phyloP scores from a whole-genome alignment of 306 rosid species.

The Prunus davidiana region DNA sequence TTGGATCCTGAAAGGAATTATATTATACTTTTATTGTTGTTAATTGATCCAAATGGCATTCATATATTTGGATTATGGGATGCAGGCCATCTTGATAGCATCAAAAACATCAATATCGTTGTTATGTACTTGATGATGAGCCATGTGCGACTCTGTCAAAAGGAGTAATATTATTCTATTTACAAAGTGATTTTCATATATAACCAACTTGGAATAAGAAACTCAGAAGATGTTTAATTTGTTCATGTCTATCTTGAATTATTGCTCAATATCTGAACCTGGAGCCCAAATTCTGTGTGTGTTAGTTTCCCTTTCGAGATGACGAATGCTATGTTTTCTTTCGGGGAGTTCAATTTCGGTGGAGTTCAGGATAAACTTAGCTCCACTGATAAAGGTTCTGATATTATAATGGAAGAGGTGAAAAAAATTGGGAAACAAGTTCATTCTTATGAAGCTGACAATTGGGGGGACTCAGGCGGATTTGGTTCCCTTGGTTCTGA shows the following conservation, averaged over 20 bases:
- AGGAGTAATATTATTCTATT: background rate
- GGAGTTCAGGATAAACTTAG: conserved; percentile 29
- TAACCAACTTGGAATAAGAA: background rate
- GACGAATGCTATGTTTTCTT: conserved; percentile 31
- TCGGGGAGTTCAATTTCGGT: conserved; percentile 16
- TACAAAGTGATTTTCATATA: background rate
- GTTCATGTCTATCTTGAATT: background rate
- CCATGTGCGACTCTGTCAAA: conserved; percentile 19
- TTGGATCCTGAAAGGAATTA: background rate
- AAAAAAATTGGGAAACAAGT: conserved; percentile 11
- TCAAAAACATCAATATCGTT: conserved; percentile 27
- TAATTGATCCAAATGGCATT: conserved; percentile 11
- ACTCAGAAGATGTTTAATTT: background rate
- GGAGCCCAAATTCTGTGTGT: background rate
- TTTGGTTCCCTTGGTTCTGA: conserved; percentile 26
- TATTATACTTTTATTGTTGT: background rate
- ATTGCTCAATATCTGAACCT: background rate
- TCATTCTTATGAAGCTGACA: conserved; percentile 18
- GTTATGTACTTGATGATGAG: conserved; percentile 7
- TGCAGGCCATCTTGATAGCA: conserved; percentile 34
- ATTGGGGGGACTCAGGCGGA: conserved; percentile 18
- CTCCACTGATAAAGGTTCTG: conserved; percentile 23
- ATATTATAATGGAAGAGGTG: conserved; percentile 15
- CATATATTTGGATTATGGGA: background rate
- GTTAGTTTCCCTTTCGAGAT: conserved; percentile 17